A percentile compares a stretch with the other conserved stretches of the same genome.
These are phyloP conservation scores for Madurella fahalii DNA, from an alignment of 2,329 filamentous ascomycete species.

Conservation along the genomic window DNA sequence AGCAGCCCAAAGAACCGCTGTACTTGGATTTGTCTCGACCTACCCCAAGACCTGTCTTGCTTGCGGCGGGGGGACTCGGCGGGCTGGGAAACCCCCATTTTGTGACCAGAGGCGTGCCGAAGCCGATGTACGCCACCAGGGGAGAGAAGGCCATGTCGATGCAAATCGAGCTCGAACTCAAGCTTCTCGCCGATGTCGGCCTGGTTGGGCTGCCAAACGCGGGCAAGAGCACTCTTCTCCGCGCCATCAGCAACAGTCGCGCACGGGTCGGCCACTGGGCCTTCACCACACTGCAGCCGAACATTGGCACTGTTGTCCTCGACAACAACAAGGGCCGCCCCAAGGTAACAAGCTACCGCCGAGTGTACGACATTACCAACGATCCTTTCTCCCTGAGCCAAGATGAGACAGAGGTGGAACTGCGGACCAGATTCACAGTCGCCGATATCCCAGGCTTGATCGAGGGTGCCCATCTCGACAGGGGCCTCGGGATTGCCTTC, in stretches of 20 bases:
- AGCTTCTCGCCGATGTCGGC: conserved; percentile 90
- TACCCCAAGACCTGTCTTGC: conserved; percentile 77
- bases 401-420: conserved; percentile 46
- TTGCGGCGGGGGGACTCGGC: conserved; percentile 83
- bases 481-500: conserved; percentile 86
- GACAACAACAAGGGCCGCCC: conserved; percentile 82
- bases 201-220: conserved; percentile 94
- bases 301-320: conserved; percentile 91
- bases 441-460: conserved; percentile 95
- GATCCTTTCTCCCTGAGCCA: conserved; percentile 33
- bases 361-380: conserved; percentile 40
- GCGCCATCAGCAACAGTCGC: conserved; percentile 81
- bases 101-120: conserved; percentile 65
- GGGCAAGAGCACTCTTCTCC: conserved; percentile 88
- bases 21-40: conserved; percentile 68
- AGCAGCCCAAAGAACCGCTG: conserved; percentile 71
- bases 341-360: conserved; percentile 37
- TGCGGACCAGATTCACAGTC: conserved; percentile 79
- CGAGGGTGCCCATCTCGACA: conserved; percentile 86
- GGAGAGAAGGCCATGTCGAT: conserved; percentile 77
- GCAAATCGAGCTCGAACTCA: conserved; percentile 82
- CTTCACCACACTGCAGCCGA: conserved; percentile 92
- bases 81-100: conserved; percentile 95
- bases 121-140: conserved; percentile 83
- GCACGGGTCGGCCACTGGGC: conserved; percentile 92